Percentiles rank a stretch among this genome's conserved stretches.
These are phyloP conservation scores for Tolypocladium pustulatum DNA, from an alignment of 2,329 filamentous ascomycete genomes.

Conservation along the genomic window DNA sequence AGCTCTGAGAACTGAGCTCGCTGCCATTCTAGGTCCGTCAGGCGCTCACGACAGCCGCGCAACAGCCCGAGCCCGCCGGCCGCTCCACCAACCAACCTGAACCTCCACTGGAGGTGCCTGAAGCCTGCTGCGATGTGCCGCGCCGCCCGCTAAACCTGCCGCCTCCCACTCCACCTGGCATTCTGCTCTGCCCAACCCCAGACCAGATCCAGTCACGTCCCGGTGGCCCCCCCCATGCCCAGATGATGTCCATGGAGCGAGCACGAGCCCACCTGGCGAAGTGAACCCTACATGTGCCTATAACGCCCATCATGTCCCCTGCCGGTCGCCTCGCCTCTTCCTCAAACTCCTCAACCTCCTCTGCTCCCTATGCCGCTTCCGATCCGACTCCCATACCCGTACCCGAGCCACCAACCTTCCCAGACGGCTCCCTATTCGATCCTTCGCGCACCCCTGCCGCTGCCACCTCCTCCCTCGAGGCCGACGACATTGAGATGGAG, in stretches of 20 bases:
- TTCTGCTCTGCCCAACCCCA: neutral
- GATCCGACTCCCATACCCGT: neutral
- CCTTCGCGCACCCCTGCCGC: slow-evolving; percentile 2
- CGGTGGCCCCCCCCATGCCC: neutral
- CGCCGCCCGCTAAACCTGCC: neutral
- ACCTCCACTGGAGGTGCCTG: neutral
- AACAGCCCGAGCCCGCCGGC: too few relatives aligned
- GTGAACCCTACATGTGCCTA: neutral
- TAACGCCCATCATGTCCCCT: slow-evolving; percentile 6
- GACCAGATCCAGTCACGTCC: neutral
- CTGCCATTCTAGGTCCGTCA: neutral
- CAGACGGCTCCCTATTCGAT: slow-evolving; percentile 1
- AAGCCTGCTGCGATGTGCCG: neutral
- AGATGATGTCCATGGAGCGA: neutral
- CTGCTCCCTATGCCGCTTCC: neutral
- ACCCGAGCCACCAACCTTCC: neutral
- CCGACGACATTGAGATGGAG: slow-evolving; percentile 45
- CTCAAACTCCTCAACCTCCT: neutral
- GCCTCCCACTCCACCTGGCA: neutral
- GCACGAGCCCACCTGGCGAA: neutral
- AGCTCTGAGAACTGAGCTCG: neutral
- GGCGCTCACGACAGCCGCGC: neutral
- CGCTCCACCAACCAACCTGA: neutral
- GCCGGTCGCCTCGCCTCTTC: neutral
- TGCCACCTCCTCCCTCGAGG: slow-evolving; percentile 8